Base-by-base conservation (phyloP, 176 grass and related monocot genomes). In the Carex myosuroides region DNA sequence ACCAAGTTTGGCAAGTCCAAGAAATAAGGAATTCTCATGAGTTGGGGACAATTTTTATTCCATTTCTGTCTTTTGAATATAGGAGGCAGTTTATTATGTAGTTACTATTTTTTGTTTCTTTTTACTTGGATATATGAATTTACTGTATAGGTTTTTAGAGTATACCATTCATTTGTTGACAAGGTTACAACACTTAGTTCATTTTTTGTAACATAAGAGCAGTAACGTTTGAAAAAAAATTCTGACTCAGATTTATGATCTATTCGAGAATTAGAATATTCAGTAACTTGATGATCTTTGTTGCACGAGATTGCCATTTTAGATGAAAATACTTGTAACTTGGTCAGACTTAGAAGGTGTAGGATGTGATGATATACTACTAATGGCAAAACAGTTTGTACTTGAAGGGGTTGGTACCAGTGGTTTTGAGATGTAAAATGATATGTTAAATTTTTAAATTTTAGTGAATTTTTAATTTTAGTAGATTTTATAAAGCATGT, bases 1-100 rank as follows among this genome's bases (percentile, higher is more conserved):
- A 11, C 70, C 70, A 60, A 87, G 60, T 67, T 77, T 62, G 80
- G 75, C 77, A 48, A 66, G 72, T 64, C 59, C 85, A 22, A 86
- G 59, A 86, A 39, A 57, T 22, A 86, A 35, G 70, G 84, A 85
- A 13, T 50, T 20, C 2, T 79, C 37, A 44, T 77, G 14, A 77
- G 2, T 57, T 62, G 72, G 13, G 69, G 8, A 76, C 0, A 54
- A 3, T 54, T 53, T 24, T 76, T 26, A 3, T 76, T 76, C 71
- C 71, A 76, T 54, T 76, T 54, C 53, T 72, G 17, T 26, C 21
- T 32, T 76, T 75, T 53, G n/a, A 69, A 17, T 0, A 3, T 53
- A 76, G 72, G 44, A 55, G 5, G 20, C 22, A 55, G 11, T 26
- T 75, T 21, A 24, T 24, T 24, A 13, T 76, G 16, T 18, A 18